Percentiles rank a stretch among this genome's conserved stretches.
These are phyloP conservation scores for Fraxinus ornus DNA, from an alignment of 305 asterid species.

Conservation along the genomic window DNA sequence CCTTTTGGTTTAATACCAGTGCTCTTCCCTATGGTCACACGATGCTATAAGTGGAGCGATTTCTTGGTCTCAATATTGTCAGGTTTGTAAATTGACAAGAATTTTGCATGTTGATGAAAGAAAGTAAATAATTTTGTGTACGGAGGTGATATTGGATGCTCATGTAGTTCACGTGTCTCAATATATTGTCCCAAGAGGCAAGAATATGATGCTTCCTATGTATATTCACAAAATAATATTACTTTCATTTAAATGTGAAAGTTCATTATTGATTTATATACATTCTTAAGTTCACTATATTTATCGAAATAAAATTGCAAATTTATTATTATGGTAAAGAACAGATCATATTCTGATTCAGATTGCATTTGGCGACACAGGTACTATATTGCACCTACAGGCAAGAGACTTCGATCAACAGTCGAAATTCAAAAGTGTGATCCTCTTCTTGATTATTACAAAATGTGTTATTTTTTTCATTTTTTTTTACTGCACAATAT, in stretches of 20 bases:
- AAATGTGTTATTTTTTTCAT: not conserved
- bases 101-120: not conserved
- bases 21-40: not conserved
- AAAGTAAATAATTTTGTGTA: not conserved
- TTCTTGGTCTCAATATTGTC: not conserved
- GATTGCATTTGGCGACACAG: constrained; percentile 34
- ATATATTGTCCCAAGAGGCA: not conserved
- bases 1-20: not conserved
- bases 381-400: constrained; percentile 67
- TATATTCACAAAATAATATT: not conserved
- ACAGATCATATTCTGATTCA: constrained; percentile 9
- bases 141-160: not conserved
- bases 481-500: not conserved
- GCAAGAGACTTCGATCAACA: constrained; percentile 66
- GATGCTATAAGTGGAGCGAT: not conserved
- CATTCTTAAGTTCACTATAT: not conserved
- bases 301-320: not conserved
- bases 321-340: constrained; percentile 2
- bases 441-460: not conserved
- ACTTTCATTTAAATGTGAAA: not conserved
- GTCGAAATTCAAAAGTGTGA: constrained; percentile 57
- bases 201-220: not conserved
- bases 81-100: not conserved
- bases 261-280: not conserved
- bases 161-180: not conserved